Base-by-base conservation (phyloP, 768 basidiomycete genomes). In the Phylloporus sp. region DNA sequence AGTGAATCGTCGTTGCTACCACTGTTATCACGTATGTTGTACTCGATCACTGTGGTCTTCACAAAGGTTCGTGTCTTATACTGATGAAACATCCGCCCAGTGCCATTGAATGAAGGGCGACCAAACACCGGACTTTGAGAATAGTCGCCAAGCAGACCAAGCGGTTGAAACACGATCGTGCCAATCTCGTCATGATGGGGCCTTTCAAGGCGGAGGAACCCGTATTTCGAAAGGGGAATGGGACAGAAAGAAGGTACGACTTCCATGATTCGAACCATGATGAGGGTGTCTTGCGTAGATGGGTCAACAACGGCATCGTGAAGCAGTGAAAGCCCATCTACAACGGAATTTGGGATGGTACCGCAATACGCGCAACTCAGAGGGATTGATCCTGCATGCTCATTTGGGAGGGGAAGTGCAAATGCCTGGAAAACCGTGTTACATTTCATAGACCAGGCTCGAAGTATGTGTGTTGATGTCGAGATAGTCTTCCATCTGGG, bases 381-480 rank as follows among this genome's bases (percentile, higher is more conserved):
- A 38, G 36, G n/a, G 20, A 10, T 22, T 6, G 18, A 38, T 8
- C 36, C 18, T 20, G 20, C 36, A 38, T 38, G 9, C 9, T n/a
- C 9, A 38, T 20, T 38, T 16, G 36, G 36, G 7, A 20, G 36
- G 36, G 36, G 36, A n/a, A 38, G 22, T 6, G 36, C 36, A n/a
- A 38, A 38, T 6, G 36, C 36, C n/a, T 38, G n/a, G 18, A 38
- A 38, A 6, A 38, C 9, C 8, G 36, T 38, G 18, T 10, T 18
- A n/a, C 6, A 10, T 20, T n/a, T 4, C 6, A 20, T 32, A n/a
- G 31, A 44, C 18, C n/a, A 29, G 11, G n/a, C 45, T 8, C 60
- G 18, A 2, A 63, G n/a, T 12, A 62, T 23, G 39, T 62, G 60
- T 3, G 60, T 62, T 20, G 61, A 63, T 13, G 61, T 63, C 7